Evolutionary conservation across 768 basidiomycete genomes (phyloP).

Genomic region (Termitomyces sp.): DNA sequence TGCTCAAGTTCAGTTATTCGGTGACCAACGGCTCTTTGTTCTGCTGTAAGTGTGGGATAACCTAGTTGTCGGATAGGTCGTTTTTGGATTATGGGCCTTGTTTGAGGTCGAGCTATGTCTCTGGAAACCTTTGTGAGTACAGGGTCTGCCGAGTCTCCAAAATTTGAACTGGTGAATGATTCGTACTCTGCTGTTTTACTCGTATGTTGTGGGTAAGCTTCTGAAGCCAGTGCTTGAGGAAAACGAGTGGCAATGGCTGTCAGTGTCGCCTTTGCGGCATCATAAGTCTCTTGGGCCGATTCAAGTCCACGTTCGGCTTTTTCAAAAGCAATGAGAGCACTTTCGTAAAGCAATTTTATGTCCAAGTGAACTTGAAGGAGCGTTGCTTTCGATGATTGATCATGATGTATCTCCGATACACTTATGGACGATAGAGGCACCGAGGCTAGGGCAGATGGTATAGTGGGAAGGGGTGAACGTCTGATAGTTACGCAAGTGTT

Average conservation of each 20-base stretch:
- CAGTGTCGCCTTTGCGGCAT: constrained; percentile 4
- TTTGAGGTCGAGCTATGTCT: neutral
- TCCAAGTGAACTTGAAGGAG: neutral
- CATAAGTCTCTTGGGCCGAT: constrained; percentile 3
- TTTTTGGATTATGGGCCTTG: neutral
- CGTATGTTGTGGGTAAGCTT: neutral
- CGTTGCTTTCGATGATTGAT: neutral
- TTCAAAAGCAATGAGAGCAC: constrained; percentile 2
- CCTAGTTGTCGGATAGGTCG: neutral
- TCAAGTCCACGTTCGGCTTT: neutral
- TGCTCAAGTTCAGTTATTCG: constrained; percentile 4
- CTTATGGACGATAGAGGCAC: neutral
- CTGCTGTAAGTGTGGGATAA: neutral
- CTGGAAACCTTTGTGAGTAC: neutral
- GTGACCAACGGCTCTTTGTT: neutral
- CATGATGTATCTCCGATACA: neutral
- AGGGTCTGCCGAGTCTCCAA: neutral
- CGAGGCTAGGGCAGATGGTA: neutral
- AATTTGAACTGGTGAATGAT: neutral
- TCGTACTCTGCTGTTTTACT: neutral
- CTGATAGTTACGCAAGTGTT: neutral
- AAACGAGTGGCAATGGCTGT: neutral
- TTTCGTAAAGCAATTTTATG: constrained; percentile 1
- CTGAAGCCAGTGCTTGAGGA: neutral
- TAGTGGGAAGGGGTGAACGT: neutral